Evolutionary conservation across 2,329 filamentous ascomycete species (phyloP), one percentile per base, ranked within the genome.

Genomic region (Xylaria arbuscula): DNA sequence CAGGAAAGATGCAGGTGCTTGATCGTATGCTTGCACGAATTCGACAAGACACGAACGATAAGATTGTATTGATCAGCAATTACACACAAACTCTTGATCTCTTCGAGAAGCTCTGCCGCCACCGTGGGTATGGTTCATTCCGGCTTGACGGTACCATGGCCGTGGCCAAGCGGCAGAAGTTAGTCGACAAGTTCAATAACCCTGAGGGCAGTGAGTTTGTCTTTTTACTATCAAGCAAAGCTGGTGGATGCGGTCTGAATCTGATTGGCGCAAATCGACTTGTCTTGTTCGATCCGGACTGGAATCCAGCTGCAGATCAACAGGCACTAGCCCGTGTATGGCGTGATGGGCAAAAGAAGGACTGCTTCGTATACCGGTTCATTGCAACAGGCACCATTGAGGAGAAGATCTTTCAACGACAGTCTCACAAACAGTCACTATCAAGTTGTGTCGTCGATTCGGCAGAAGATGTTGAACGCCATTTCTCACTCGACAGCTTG

Each of bases 311-410:
- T 3, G 94, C 96, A 0, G 96, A 99, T 77, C 96, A 99, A 80
- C 96, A 99, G 82, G 96, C 96, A 3, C 87, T 99, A 36, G 96
- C 96, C 42, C 92, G 96, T 84, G 96, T 99, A 22, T 99, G 96
- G 96, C 93, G 96, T 85, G 96, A 99, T 76, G 96, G 96, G 0
- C 96, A 99, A 81, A 98, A 97, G 86, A 99, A 99, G 78, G 96
- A 99, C 77, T 99, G 96, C 77, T 99, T 99, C 76, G 96, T 99
- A 17, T 99, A 99, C 80, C 92, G 96, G n/a, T 99, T 99, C 82
- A 99, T 99, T 75, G 93, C 94, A 0, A 98, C 97, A 0, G 96
- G 96, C 3, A 98, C 94, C 0, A 99, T 99, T 70, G 96, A 99
- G 78, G 96, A 99, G 81, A 99, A 99, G 83, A 98, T 99, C 74